Conservation (phyloP, 768 basidiomycete species). For the Calvatia gigantea region DNA sequence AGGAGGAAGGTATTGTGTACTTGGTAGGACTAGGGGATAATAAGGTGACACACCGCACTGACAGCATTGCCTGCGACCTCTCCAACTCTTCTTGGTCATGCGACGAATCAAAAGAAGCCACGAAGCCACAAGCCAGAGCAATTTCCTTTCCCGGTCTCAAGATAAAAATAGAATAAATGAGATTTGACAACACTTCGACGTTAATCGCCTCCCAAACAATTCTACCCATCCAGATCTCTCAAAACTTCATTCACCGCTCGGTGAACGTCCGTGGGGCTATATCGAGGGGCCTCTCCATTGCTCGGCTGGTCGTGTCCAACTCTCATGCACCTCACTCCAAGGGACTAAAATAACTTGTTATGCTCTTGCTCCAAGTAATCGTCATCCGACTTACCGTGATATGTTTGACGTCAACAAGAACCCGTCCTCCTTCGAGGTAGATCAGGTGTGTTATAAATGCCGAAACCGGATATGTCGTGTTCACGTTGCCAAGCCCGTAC, state of each 20-base stretch:
- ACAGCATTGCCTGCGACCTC: background rate
- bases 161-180: too few relatives aligned
- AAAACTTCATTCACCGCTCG: slow-evolving; percentile 34
- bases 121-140: background rate
- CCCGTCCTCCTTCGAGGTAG: slow-evolving; percentile 60
- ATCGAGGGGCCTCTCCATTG: slow-evolving; percentile 25
- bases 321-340: slow-evolving; percentile 60
- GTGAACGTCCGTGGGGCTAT: slow-evolving; percentile 43
- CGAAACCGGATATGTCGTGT: slow-evolving; percentile 66
- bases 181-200: background rate
- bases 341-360: slow-evolving; percentile 30
- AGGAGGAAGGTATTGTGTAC: background rate
- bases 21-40: background rate
- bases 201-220: background rate
- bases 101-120: too few relatives aligned
- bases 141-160: background rate
- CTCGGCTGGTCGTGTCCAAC: slow-evolving; percentile 26
- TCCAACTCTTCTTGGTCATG: background rate
- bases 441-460: slow-evolving; percentile 86
- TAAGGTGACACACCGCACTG: background rate
- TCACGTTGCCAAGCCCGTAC: slow-evolving; percentile 57
- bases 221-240: slow-evolving; percentile 12
- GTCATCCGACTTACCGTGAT: slow-evolving; percentile 55
- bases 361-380: background rate
- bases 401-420: slow-evolving; percentile 56